Percentiles rank a stretch among this genome's conserved stretches.
These are phyloP conservation scores for Retiboletus fuscus DNA, from an alignment of 1,284 basidiomycete species.

Conservation along the genomic window DNA sequence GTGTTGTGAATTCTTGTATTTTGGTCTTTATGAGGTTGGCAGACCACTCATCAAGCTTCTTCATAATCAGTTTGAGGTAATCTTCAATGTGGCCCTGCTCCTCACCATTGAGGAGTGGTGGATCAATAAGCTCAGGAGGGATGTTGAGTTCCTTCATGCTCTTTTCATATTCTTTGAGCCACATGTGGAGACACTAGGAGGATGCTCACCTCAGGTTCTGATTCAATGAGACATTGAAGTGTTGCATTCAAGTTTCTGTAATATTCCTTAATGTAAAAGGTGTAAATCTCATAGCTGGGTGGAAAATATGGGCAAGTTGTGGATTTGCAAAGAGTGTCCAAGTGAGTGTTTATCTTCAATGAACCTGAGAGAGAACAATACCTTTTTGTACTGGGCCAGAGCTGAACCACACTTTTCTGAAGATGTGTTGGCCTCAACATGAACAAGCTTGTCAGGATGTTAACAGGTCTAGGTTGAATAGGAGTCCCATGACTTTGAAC, in stretches of 20 bases:
- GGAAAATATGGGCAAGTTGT: too few relatives aligned
- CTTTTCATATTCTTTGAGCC: slow-evolving; percentile 95
- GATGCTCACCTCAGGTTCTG: slow-evolving; percentile 88
- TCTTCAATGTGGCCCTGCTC: slow-evolving; percentile 95
- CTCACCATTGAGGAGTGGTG: slow-evolving; percentile 92
- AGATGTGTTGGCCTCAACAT: too few relatives aligned
- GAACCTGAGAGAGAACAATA: too few relatives aligned
- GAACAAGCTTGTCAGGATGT: too few relatives aligned
- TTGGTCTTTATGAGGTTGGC: slow-evolving; percentile 94
- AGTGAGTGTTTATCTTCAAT: too few relatives aligned
- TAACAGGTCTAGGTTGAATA: too few relatives aligned
- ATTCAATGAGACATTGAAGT: slow-evolving; percentile 77
- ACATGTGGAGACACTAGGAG: slow-evolving; percentile 90
- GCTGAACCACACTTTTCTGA: too few relatives aligned
- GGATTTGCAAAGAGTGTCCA: too few relatives aligned
- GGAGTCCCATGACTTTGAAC: too few relatives aligned
- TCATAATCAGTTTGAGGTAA: slow-evolving; percentile 92
- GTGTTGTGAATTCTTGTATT: slow-evolving; percentile 83
- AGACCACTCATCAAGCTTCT: slow-evolving; percentile 98
- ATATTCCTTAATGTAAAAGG: slow-evolving; percentile 89
- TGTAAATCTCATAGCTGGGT: slow-evolving; percentile 89
- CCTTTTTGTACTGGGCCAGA: too few relatives aligned
- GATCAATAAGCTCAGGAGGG: slow-evolving; percentile 84
- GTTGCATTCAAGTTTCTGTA: slow-evolving; percentile 89
- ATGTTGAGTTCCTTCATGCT: slow-evolving; percentile 95